Evolutionary conservation across 768 basidiomycete species (phyloP).

Genomic region (Glaciozyma antarctica): DNA sequence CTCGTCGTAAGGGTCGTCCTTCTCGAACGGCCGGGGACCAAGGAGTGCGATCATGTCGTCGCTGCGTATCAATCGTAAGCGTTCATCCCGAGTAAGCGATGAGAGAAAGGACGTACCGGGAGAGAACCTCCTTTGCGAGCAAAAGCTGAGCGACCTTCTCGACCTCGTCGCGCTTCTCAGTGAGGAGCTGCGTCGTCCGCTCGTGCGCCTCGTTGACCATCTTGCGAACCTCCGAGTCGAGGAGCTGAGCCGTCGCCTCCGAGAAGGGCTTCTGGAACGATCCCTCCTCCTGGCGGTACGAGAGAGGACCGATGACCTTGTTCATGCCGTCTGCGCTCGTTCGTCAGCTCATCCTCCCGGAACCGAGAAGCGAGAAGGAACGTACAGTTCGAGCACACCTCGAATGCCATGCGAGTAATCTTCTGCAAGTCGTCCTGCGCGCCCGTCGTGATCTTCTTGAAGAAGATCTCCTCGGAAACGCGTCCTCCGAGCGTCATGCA

Average conservation of each 20-base stretch:
- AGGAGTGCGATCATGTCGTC: constrained; percentile 32
- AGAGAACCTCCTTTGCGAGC: constrained; percentile 91
- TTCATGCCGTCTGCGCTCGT: constrained; percentile 96
- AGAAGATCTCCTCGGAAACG: constrained; percentile 97
- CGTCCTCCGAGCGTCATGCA: constrained; percentile 98
- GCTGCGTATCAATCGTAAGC: constrained; percentile 3
- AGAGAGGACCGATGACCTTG: constrained; percentile 83
- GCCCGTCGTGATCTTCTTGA: constrained; percentile 86
- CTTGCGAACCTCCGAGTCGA: constrained; percentile 83
- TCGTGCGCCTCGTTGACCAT: constrained; percentile 85
- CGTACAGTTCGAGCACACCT: constrained; percentile 40
- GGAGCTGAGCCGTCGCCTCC: constrained; percentile 89
- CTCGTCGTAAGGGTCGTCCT: constrained; percentile 10
- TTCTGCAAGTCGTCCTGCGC: constrained; percentile 97
- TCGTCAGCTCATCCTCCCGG: not conserved
- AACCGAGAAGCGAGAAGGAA: not conserved
- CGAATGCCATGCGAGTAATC: constrained; percentile 95
- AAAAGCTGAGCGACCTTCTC: constrained; percentile 86
- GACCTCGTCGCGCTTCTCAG: constrained; percentile 70
- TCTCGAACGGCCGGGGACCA: constrained; percentile 35
- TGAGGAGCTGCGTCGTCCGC: constrained; percentile 71
- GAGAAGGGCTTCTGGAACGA: constrained; percentile 95
- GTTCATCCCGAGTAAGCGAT: not conserved
- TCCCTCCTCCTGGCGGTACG: constrained; percentile 82
- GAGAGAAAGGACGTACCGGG: constrained; percentile 43